Conservation (phyloP, 2,329 filamentous ascomycete genomes). For the Acephala macrosclerotiorum region DNA sequence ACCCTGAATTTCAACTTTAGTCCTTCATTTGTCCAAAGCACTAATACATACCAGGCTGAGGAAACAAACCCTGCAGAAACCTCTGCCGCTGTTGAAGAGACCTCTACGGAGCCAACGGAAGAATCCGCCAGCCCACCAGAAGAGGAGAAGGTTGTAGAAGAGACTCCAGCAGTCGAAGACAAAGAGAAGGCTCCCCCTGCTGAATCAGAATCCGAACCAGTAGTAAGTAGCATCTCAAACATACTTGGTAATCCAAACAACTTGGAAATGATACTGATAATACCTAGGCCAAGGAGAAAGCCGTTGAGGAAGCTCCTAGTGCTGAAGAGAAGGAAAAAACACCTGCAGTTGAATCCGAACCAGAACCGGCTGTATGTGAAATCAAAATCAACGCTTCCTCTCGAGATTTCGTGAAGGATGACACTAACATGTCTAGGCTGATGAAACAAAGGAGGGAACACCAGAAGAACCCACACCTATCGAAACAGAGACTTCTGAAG, state of each 20-base stretch:
- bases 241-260: no score
- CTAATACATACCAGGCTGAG: conserved; percentile 11
- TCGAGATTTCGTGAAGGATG: background rate
- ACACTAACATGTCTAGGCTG: background rate
- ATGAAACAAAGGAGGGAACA: background rate
- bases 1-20: background rate
- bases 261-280: no score
- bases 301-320: background rate
- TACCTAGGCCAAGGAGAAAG: no score
- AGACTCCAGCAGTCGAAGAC: background rate
- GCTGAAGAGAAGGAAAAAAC: conserved; percentile 3
- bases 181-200: background rate
- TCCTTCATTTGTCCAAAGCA: background rate
- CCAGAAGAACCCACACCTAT: background rate
- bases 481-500: background rate
- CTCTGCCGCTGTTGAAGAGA: conserved; percentile 3
- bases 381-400: background rate
- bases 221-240: background rate
- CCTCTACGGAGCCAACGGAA: background rate
- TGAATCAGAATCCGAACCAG: background rate
- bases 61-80: background rate
- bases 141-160: conserved; percentile 14
- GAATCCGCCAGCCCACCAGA: background rate
- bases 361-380: background rate
- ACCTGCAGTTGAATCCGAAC: background rate